Conservation (phyloP, 306 rosid species). For the Cucumis melo region DNA sequence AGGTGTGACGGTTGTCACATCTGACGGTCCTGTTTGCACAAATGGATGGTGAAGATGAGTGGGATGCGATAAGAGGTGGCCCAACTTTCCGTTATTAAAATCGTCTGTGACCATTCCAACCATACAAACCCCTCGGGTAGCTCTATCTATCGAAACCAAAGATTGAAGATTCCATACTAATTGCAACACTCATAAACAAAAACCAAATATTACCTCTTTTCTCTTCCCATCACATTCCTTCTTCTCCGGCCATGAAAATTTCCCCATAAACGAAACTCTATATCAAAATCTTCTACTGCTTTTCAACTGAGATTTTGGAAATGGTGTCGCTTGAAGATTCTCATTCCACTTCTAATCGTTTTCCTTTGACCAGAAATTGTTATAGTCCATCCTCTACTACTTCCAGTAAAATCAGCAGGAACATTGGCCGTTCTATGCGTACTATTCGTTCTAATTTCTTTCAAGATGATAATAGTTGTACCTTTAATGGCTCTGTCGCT, state of each 20-base stretch:
- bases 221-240: not conserved
- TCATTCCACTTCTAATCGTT: conserved; percentile 43
- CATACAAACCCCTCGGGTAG: not conserved
- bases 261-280: not conserved
- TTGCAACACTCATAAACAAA: not conserved
- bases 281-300: not conserved
- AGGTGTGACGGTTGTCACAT: conserved; percentile 4
- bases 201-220: not conserved
- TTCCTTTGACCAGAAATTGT: conserved; percentile 29
- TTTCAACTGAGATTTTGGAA: not conserved
- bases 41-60: conserved; percentile 4
- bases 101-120: not conserved
- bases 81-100: not conserved
- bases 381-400: conserved; percentile 28
- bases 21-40: not conserved
- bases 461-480: conserved; percentile 36
- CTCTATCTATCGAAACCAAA: not conserved
- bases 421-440: conserved; percentile 84
- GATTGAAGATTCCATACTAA: too few species aligned
- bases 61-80: not conserved
- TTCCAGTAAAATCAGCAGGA: conserved; percentile 38
- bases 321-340: conserved; percentile 86
- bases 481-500: conserved; percentile 11
- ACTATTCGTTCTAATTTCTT: conserved; percentile 66
- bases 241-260: not conserved